Evolutionary conservation across 768 basidiomycete genomes (phyloP), one percentile per base, ranked within the genome.

Genomic region (Punctularia strigosozonata): DNA sequence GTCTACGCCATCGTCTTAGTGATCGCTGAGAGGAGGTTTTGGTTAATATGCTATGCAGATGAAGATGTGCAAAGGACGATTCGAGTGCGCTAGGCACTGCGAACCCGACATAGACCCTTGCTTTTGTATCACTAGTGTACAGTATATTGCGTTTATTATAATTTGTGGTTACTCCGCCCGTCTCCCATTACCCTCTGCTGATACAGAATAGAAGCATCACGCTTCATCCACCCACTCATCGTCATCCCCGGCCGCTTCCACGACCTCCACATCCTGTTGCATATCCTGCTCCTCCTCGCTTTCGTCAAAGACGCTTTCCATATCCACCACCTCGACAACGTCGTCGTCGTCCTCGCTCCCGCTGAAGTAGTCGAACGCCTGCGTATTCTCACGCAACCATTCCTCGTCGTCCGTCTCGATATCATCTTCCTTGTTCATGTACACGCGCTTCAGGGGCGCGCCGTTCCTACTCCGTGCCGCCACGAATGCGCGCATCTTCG

Each of bases 281-380:
- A 46, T 45, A 12, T 45, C 46, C 12, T 48, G 48, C 23, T 46
- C 45, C 32, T 47, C 47, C 19, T 46, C 43, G 25, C 40, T 42
- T 25, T 45, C 44, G 5, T 42, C 31, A 13, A n/a, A n/a, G n/a
- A n/a, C n/a, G n/a, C 38, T 45, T 20, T 54, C 59, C 12, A 48
- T 48, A 18, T 57, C 60, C 5, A 46, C 40, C 14, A 45, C 43
- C 30, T 55, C 60, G 14, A 43, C 61, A 24, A 68, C 68, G 20
- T 57, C 60, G 36, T 73, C 77, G 22, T 65, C 64, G 33, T 65
- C 64, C 32, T 75, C 76, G 24, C 72, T 54, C 22, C 45, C 50
- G 36, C 74, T 75, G 43, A 77, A 81, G 44, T 62, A 68, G 8
- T 71, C 69, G 13, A 81, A 63, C 23, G 57, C 57, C 41, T 73